Percentiles rank a stretch among this genome's conserved stretches.
These are phyloP conservation scores for Trypanosoma cruzi DNA, from an alignment of 208 protist genomes.

Conservation along the genomic window DNA sequence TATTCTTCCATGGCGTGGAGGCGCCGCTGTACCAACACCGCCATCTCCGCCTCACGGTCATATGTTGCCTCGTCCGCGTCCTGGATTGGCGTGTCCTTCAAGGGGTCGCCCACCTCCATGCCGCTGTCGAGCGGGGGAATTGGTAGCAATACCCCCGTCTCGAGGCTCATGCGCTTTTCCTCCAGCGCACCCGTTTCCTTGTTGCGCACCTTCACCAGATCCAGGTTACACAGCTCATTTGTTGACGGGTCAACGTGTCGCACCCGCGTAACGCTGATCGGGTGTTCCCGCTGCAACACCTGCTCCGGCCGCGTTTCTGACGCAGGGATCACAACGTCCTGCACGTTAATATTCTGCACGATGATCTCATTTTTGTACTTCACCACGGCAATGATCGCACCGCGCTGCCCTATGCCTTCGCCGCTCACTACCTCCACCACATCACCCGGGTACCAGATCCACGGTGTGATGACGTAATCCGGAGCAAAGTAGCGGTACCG, in stretches of 20 bases:
- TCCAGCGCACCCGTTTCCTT: slow-evolving; percentile 70
- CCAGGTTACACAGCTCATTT: slow-evolving; percentile 66
- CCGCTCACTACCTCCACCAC: slow-evolving; percentile 79
- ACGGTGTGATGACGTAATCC: slow-evolving; percentile 59
- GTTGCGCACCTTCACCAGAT: slow-evolving; percentile 81
- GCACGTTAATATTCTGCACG: slow-evolving; percentile 90
- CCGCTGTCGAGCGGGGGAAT: slow-evolving; percentile 56
- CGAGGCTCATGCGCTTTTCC: slow-evolving; percentile 76
- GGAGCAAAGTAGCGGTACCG: slow-evolving; percentile 76
- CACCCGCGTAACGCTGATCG: slow-evolving; percentile 72
- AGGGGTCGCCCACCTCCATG: slow-evolving; percentile 73
- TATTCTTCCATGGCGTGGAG: slow-evolving; percentile 88
- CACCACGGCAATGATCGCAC: slow-evolving; percentile 83
- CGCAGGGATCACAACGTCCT: slow-evolving; percentile 87
- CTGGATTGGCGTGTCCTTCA: slow-evolving; percentile 83
- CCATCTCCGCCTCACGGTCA: slow-evolving; percentile 65
- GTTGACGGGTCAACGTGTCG: slow-evolving; percentile 86
- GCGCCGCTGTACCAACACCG: slow-evolving; percentile 65
- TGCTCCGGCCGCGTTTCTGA: slow-evolving; percentile 84
- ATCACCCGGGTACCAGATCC: slow-evolving; percentile 90
- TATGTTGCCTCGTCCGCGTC: slow-evolving; percentile 84
- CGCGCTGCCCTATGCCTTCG: slow-evolving; percentile 78
- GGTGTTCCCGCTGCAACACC: slow-evolving; percentile 85
- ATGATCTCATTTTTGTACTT: slow-evolving; percentile 92
- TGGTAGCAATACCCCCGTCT: slow-evolving; percentile 78